Conservation (phyloP, 768 basidiomycete species). For the Leccinum uliginosum region DNA sequence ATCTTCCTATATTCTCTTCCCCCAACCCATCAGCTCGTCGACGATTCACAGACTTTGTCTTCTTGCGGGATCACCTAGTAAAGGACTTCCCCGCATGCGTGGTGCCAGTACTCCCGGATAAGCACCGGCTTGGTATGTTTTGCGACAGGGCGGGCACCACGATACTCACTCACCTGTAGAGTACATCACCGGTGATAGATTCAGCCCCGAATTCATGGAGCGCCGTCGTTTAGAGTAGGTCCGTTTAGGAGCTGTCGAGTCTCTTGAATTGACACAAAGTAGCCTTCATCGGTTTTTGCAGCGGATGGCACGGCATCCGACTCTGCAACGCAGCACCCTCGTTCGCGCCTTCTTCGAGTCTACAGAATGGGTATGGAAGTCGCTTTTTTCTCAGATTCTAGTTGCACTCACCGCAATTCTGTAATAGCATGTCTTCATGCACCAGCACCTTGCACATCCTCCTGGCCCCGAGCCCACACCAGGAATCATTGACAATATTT, state of each 20-base stretch:
- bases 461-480: constrained; percentile 75
- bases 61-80: constrained; percentile 81
- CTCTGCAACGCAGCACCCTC: constrained; percentile 84
- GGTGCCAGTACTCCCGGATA: constrained; percentile 95
- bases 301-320: constrained; percentile 90
- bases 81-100: constrained; percentile 96
- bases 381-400: neutral
- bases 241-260: neutral
- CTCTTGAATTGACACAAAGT: constrained; percentile 5
- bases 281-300: constrained; percentile 93
- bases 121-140: constrained; percentile 85
- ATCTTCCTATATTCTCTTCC: constrained; percentile 80
- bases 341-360: constrained; percentile 95
- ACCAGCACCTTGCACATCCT: constrained; percentile 91
- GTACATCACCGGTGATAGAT: constrained; percentile 96
- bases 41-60: constrained; percentile 96
- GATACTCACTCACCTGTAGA: constrained; percentile 44
- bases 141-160: neutral
- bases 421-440: constrained; percentile 89
- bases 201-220: constrained; percentile 97
- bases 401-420: constrained; percentile 5
- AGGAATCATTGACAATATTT: constrained; percentile 89
- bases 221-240: constrained; percentile 81
- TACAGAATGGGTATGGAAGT: constrained; percentile 86
- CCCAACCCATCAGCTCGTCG: constrained; percentile 73